Conservation (phyloP, 495 filamentous ascomycete genomes). For the Cenococcum geophilum region DNA sequence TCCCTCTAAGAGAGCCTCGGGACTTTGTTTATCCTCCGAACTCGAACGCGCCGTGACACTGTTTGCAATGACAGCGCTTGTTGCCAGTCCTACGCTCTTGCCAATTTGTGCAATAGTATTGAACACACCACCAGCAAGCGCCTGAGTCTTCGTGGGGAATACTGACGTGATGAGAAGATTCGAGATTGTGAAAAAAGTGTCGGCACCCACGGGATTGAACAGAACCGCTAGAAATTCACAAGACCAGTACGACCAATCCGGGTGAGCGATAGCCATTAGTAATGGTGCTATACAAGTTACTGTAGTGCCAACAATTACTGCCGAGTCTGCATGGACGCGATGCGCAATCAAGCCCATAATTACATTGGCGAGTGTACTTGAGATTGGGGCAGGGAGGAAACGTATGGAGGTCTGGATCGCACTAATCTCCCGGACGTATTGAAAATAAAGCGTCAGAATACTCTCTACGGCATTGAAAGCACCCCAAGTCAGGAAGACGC, state of each 20-base stretch:
- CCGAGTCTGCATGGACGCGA: slow-evolving; percentile 45
- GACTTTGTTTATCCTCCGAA: slow-evolving; percentile 32
- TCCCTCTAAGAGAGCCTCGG: slow-evolving; percentile 47
- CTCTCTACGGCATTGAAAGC: slow-evolving; percentile 47
- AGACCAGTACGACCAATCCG: slow-evolving; percentile 52
- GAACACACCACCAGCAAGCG: slow-evolving; percentile 59
- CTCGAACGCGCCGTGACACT: slow-evolving; percentile 41
- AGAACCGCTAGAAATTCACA: slow-evolving; percentile 48
- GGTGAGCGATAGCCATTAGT: slow-evolving; percentile 46
- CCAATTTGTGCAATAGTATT: slow-evolving; percentile 59
- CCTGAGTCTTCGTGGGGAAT: slow-evolving; percentile 53
- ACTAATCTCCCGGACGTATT: slow-evolving; percentile 44
- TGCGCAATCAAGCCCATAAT: slow-evolving; percentile 51
- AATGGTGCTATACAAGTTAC: slow-evolving; percentile 48
- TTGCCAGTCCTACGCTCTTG: slow-evolving; percentile 51
- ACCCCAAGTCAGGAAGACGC: slow-evolving; percentile 50
- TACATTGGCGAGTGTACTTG: slow-evolving; percentile 50
- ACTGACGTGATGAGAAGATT: slow-evolving; percentile 56
- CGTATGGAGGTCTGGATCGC: slow-evolving; percentile 44
- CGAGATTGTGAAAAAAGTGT: slow-evolving; percentile 56
- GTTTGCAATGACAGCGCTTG: slow-evolving; percentile 51
- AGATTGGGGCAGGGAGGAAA: slow-evolving; percentile 51
- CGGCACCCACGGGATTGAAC: slow-evolving; percentile 50
- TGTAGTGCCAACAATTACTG: slow-evolving; percentile 43
- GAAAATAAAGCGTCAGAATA: slow-evolving; percentile 51